Base-by-base conservation (phyloP, 352 stramenopile species). In the Globisporangium cederbergense region DNA sequence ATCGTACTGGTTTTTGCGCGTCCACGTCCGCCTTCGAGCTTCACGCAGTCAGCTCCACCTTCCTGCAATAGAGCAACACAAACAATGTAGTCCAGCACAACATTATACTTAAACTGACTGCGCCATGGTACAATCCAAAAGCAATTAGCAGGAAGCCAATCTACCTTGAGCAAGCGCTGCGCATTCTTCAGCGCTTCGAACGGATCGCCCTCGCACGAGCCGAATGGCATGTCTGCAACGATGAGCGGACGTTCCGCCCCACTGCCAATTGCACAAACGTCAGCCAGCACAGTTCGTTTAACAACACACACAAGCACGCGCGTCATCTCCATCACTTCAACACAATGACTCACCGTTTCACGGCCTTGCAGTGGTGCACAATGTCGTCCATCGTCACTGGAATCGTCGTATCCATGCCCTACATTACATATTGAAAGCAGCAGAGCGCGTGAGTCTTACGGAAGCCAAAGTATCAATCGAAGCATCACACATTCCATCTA, bases 191-290 rank as follows among this genome's bases (percentile, higher is more conserved):
- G 76, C 18, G 95, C 95, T 71, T 99, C 81, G 75, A 87, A 90
- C 36, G 87, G 86, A 6, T 84, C 74, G 55, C 89, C 78, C 74
- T 99, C 97, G 66, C 98, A 99, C 20, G 95, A 95, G 28, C 97
- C 98, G 77, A 99, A 99, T 5, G 98, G 98, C 93, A 99, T 98
- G 73, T 99, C 98, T 8, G 93, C 96, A 3, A 99, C 80, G 25
- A 99, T 81, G 55, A 99, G 76, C 36, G 97, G 95, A 42, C 85
- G 83, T 14, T 75, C 73, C 2, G 85, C 88, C 43, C 88, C 90
- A 64, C 82, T 92, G 49, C 3, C 28, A 57, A 0, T 30, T 9
- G 45, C 49, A 49, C 54, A 62, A 66, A 28, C 65, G 4, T 55
- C 49, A 55, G 49, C 49, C 34, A 18, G 25, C 25, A 36, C 22